Base-by-base conservation (phyloP, 495 filamentous ascomycete genomes). In the Podospora bellae-mahoneyi region DNA sequence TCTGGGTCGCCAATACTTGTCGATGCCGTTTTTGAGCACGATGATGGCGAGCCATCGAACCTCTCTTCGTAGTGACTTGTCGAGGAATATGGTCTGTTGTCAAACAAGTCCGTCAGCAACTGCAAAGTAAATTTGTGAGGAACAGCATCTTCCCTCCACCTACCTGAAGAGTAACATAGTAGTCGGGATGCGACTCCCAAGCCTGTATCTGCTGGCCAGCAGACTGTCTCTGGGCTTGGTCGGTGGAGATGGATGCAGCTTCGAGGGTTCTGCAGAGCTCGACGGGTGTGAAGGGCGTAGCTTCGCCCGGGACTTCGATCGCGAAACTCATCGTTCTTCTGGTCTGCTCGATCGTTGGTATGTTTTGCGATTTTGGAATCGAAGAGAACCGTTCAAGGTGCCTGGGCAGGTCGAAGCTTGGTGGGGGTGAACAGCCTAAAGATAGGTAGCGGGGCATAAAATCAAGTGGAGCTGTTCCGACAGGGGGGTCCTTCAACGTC, bases 21-120 rank as follows among this genome's bases (percentile, higher is more conserved):
- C 94, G 73, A 97, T 92, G 28, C 92, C 95, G 77, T 97, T 97
- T 76, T 97, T 97, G 64, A 99, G 81, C 74, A 96, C 91, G 68
- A 97, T 97, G 62, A 97, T 88, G 19, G 93, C 88, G n/a, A 97
- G 85, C 75, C 95, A 92, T 62, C 95, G 90, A 56, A 92, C 84
- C 71, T 94, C 89, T 16, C 83, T 73, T 13, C 92, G 91, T 0
- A 94, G 80, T 5, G 84, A 84, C 57, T 88, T 87, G 78, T 97
- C 91, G 60, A 96, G 79, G 75, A 92, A 97, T 6, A 90, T 84
- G 65, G 89, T 86, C 90, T 96, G 58, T 15, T 30, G 53, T 7
- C 13, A 63, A 19, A 30, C 54, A 23, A 20, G 32, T 34, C 30
- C 34, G 27, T 53, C 13, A 30, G n/a, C 0, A 39, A 64, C 64